Evolutionary conservation across 306 rosid genomes (phyloP), one percentile per base, ranked within the genome.

Genomic region (Lathyrus oleraceus): DNA sequence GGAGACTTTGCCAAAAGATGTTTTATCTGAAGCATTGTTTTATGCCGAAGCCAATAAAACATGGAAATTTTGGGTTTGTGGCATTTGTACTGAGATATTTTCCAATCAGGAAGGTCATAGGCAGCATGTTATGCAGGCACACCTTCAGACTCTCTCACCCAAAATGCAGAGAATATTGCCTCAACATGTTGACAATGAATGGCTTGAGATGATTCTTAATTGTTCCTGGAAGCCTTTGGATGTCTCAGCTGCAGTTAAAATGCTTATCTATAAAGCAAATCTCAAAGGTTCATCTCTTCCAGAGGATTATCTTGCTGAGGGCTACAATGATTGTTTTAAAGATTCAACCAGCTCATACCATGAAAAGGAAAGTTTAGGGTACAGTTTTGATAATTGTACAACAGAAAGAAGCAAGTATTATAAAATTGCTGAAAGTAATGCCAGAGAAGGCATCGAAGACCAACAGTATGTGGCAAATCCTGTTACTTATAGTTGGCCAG

Each of bases 151-250:
- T 59, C 96, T 95, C 36, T 76, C 81, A 39, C 88, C 89, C 2
- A 83, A 91, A 77, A 58, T 87, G 95, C 95, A 85, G 85, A 73
- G 86, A 10, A 81, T 89, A 48, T 70, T 95, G 82, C 99, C 99
- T 15, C 91, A 86, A 54, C 85, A 76, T 72, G 85, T 91, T 62
- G 94, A 89, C 38, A 80, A 65, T 80, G 96, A 87, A 69, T 87
- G 93, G 99, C 67, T 74, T 47, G 89, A 89, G 81, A 86, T 87
- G 96, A 86, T 95, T 84, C 91, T 77, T 36, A 83, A 82, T 60
- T 83, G 85, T 82, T 78, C 96, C 72, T 95, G 97, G 97, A 95
- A 85, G 77, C 89, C 99, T 8, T 49, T 95, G 76, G 96, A 95
- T 65, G 83, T 83, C 53, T 80, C 81, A 8, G 95, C 96, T 69